Base-by-base conservation (phyloP, 768 basidiomycete genomes). In the Tricholoma furcatifolium region DNA sequence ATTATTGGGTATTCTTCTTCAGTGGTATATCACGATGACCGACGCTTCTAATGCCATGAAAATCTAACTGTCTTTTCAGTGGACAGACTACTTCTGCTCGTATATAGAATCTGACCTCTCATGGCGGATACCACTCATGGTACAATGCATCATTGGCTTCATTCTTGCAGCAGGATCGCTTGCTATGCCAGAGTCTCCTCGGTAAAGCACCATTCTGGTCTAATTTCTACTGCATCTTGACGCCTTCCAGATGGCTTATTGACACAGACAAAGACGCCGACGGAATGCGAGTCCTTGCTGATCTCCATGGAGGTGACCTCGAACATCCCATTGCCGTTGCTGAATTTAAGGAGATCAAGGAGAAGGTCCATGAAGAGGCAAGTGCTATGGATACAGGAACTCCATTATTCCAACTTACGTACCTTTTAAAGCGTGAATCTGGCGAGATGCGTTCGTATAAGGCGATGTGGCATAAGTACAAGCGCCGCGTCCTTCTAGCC, bases 31-130 rank as follows among this genome's bases (percentile, higher is more conserved):
- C 34, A 10, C 17, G 17, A 21, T 23, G 47, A 38, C 27, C 27
- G 48, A 11, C 23, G 20, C 18, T 10, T 18, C 9, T 14, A 31
- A 30, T 32, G 14, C 15, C 17, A 31, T 18, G 20, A 35, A 20
- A 46, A 18, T 53, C 41, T 6, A 34, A 15, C 27, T 7, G 20
- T n/a, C 31, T 12, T 2, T n/a, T 21, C 11, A 91, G 90, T 98
- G 94, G 94, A 84, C 87, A 43, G 94, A 93, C 67, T 98, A 98
- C 68, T 91, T 93, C 61, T 91, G 87, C 65, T 95, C 93, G 1
- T 98, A 81, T 73, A 79, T 97, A 43, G 80, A 89, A 24, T 89
- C 87, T 7, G 84, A 97, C 68, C 68, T 85, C 45, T 84, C 92
- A n/a, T 98, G 95, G 95, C 81, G 95, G 35, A 76, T 95, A 53